phyloP scores from a whole-genome alignment of 2,329 filamentous ascomycete species.

The Cylindrodendrum hubeiense region DNA sequence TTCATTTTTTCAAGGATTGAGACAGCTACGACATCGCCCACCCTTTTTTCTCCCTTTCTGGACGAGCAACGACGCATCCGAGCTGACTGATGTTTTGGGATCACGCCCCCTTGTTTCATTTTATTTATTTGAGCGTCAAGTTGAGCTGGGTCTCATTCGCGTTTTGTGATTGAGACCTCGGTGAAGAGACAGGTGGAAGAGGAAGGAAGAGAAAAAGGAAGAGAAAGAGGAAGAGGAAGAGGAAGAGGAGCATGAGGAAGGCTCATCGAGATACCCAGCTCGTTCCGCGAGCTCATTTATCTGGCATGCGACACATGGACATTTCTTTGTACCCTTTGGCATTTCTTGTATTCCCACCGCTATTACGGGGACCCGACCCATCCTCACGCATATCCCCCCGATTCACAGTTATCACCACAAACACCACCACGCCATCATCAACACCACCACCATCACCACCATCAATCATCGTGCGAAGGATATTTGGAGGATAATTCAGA shows the following conservation, averaged over 20 bases:
- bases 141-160: conserved; percentile 31
- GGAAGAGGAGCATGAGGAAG: conserved; percentile 41
- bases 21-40: conserved; percentile 32
- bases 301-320: conserved; percentile 48
- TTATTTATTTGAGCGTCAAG: conserved; percentile 28
- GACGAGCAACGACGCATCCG: conserved; percentile 43
- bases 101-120: conserved; percentile 29
- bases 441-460: not conserved
- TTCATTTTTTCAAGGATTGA: conserved; percentile 41
- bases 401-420: not conserved
- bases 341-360: conserved; percentile 30
- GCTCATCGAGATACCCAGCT: conserved; percentile 57
- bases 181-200: not conserved
- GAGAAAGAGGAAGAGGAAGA: conserved; percentile 32
- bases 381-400: conserved; percentile 10
- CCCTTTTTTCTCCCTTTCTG: conserved; percentile 37
- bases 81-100: conserved; percentile 35
- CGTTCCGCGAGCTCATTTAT: conserved; percentile 52
- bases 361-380: not conserved
- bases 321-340: conserved; percentile 39
- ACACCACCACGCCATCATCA: conserved; percentile 8
- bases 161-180: conserved; percentile 25
- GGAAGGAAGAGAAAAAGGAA: not conserved
- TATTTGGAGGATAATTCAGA: conserved; percentile 8
- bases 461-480: conserved; percentile 1